Evolutionary conservation across 2,329 filamentous ascomycete genomes (phyloP).

Genomic region (Trichoderma breve): DNA sequence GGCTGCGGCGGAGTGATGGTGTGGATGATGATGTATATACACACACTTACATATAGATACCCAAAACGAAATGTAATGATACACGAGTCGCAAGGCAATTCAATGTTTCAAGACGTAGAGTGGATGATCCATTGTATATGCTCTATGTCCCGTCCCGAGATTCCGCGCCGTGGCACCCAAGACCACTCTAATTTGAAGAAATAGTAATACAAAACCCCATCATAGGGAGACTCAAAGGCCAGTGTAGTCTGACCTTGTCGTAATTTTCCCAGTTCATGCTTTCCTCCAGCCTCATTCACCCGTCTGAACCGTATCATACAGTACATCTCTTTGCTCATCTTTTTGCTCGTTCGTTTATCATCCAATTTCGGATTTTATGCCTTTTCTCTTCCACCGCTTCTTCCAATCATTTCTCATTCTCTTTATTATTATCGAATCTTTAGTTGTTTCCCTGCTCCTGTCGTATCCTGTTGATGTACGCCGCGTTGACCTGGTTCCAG

Average conservation of each 20-base stretch:
- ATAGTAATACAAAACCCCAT: neutral
- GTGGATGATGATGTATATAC: neutral
- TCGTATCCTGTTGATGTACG: constrained; percentile 65
- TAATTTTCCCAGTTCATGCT: neutral
- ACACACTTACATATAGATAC: constrained; percentile 28
- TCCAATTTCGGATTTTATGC: neutral
- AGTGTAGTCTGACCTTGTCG: neutral
- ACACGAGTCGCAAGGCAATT: neutral
- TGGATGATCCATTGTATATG: constrained; percentile 3
- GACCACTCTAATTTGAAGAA: constrained; percentile 6
- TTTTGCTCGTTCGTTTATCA: neutral
- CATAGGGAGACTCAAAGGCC: neutral
- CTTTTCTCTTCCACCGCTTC: neutral
- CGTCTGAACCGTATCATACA: neutral
- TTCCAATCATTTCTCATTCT: neutral
- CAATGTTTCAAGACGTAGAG: neutral
- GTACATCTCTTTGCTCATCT: neutral
- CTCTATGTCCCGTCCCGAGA: constrained; percentile 4
- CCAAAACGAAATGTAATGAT: neutral
- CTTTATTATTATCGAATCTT: neutral
- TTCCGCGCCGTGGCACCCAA: constrained; percentile 1
- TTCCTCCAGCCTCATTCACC: neutral
- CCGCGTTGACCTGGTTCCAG: constrained; percentile 71
- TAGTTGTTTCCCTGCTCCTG: constrained; percentile 47
- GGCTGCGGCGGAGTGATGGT: constrained; percentile 17